Percentiles rank a stretch among this genome's conserved stretches.
Evolutionary conservation across 345 rosid species (phyloP).

Genomic region (Populus alba): DNA sequence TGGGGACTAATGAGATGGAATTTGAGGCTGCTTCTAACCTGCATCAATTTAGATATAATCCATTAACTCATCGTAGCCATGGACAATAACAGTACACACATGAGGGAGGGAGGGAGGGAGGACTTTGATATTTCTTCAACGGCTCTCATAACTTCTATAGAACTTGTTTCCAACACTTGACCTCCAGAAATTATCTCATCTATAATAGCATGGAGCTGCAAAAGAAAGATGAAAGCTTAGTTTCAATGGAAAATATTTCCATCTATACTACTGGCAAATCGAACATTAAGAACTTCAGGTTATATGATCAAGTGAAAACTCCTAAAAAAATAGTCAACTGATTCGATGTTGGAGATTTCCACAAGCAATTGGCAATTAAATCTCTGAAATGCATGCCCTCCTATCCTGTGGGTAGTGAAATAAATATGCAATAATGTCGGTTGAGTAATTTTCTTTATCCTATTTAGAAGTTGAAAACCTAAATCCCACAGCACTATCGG

Average conservation of each 20-base stretch:
- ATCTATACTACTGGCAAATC: neutral
- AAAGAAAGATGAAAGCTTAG: slow-evolving; percentile 5
- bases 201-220: slow-evolving; percentile 74
- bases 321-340: neutral
- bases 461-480: neutral
- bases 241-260: neutral
- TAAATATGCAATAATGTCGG: neutral
- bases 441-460: neutral
- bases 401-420: neutral
- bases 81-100: neutral
- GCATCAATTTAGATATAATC: slow-evolving; percentile 19
- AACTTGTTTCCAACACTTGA: slow-evolving; percentile 89
- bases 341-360: neutral
- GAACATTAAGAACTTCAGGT: neutral
- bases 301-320: neutral
- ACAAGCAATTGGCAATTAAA: neutral
- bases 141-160: slow-evolving; percentile 70
- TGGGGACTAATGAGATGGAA: slow-evolving; percentile 60
- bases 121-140: slow-evolving; percentile 88
- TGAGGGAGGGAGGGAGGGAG: slow-evolving; percentile 22
- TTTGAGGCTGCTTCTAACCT: slow-evolving; percentile 83
- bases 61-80: neutral
- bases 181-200: slow-evolving; percentile 93
- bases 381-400: neutral
- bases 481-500: neutral